phyloP scores from a whole-genome alignment of 2,329 filamentous ascomycete genomes.

The Graphiopsis chlorocephala region DNA sequence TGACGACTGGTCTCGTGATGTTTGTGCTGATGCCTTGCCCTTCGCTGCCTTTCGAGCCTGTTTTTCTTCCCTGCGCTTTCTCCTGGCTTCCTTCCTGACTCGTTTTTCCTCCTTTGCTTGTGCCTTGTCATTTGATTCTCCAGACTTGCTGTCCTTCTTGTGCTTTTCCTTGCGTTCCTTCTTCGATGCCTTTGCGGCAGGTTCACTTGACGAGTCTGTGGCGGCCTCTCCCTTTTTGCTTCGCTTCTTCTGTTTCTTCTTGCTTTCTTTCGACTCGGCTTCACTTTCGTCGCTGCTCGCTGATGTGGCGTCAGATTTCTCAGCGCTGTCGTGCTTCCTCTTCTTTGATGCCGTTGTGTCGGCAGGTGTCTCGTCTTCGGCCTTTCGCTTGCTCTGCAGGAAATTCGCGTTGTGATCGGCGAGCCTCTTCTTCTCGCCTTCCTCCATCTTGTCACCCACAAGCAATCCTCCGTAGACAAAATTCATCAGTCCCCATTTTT shows the following conservation, averaged over 20 bases:
- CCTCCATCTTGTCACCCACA: constrained; percentile 56
- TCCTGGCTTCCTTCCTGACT: constrained; percentile 44
- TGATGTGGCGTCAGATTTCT: constrained; percentile 22
- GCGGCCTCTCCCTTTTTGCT: constrained; percentile 10
- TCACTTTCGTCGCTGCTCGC: constrained; percentile 18
- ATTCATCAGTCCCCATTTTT: constrained; percentile 74
- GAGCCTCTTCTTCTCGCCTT: constrained; percentile 15
- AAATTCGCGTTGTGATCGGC: constrained; percentile 1
- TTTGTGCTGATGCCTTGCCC: constrained; percentile 10
- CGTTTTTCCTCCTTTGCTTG: constrained; percentile 47
- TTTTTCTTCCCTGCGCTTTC: constrained; percentile 51
- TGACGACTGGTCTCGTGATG: constrained; percentile 18
- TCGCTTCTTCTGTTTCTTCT: constrained; percentile 24
- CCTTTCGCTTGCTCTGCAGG: constrained; percentile 16
- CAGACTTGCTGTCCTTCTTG: constrained; percentile 22
- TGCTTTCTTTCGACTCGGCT: constrained; percentile 23
- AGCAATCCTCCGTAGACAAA: constrained; percentile 84
- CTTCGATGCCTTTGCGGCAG: constrained; percentile 39
- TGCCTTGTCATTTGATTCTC: constrained; percentile 29
- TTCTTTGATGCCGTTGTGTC: constrained; percentile 17
- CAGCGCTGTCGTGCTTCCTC: constrained; percentile 22
- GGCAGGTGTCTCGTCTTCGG: constrained; percentile 14
- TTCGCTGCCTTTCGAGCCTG: constrained; percentile 24
- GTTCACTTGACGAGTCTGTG: constrained; percentile 31
- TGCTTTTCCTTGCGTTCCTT: constrained; percentile 21